Evolutionary conservation across 2,329 filamentous ascomycete genomes (phyloP).

Genomic region (Hypocrella siamensis): DNA sequence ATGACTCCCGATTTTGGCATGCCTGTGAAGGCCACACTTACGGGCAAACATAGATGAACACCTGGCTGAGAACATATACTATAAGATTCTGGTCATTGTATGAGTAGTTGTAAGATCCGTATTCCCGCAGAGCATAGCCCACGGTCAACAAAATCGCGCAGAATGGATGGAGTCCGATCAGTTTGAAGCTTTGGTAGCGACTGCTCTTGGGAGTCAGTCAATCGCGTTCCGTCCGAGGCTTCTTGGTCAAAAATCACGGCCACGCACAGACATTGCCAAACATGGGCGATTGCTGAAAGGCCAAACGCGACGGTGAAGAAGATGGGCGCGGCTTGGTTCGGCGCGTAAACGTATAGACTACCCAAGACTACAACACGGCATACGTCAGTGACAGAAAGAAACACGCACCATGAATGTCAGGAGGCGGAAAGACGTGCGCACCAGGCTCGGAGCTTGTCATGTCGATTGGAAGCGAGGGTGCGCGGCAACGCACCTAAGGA

Average conservation of each 20-base stretch:
- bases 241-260: no score
- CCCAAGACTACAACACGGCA: constrained; percentile 3
- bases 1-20: no score
- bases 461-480: no score
- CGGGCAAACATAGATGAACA: constrained; percentile 20
- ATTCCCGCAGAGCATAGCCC: constrained; percentile 37
- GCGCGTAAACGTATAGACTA: constrained; percentile 26
- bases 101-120: constrained; percentile 31
- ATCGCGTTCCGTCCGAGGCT: no score
- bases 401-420: no score
- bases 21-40: constrained; percentile 16
- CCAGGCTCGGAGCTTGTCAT: no score
- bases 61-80: constrained; percentile 27
- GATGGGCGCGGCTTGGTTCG: constrained; percentile 37
- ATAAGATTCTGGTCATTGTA: constrained; percentile 16
- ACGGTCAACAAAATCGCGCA: constrained; percentile 32
- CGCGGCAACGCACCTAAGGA: no score
- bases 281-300: constrained; percentile 28
- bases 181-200: constrained; percentile 33
- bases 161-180: constrained; percentile 32
- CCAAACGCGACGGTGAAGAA: constrained; percentile 33
- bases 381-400: no score
- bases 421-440: no score
- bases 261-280: constrained; percentile 34
- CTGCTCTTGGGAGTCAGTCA: constrained; percentile 12